A percentile compares a stretch with the other conserved stretches of the same genome.
phyloP scores from a whole-genome alignment of 2,329 filamentous ascomycete genomes.

The Helotiales sp. region DNA sequence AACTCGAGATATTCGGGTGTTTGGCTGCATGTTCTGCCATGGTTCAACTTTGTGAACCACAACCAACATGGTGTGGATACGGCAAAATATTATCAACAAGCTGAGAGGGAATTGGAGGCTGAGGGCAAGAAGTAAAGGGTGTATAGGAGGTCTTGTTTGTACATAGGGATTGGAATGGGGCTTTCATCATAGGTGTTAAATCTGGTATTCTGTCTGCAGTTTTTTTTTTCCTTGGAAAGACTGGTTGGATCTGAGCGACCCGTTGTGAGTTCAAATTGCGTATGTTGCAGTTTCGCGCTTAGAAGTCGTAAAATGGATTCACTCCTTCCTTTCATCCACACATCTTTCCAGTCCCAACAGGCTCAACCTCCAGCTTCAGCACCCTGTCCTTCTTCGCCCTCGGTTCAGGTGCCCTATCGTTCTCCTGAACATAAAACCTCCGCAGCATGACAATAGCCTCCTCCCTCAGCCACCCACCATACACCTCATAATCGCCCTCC shows the following conservation, averaged over 20 bases:
- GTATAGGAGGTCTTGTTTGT: slow-evolving; percentile 16
- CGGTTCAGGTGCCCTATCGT: slow-evolving; percentile 66
- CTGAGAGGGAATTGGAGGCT: slow-evolving; percentile 89
- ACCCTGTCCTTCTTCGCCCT: slow-evolving; percentile 43
- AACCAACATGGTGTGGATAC: slow-evolving; percentile 93
- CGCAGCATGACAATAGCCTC: slow-evolving; percentile 92
- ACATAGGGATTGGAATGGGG: slow-evolving; percentile 21
- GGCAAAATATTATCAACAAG: slow-evolving; percentile 96
- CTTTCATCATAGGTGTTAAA: slow-evolving; percentile 15
- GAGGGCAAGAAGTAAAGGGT: slow-evolving; percentile 57
- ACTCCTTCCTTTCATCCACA: slow-evolving; percentile 4
- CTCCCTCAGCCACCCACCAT: slow-evolving; percentile 86
- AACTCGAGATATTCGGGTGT: slow-evolving; percentile 91
- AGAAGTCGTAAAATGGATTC: background rate
- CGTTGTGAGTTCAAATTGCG: background rate
- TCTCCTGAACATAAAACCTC: slow-evolving; percentile 97
- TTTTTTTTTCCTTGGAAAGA: background rate
- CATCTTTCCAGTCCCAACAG: slow-evolving; percentile 27
- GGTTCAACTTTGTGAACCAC: slow-evolving; percentile 99
- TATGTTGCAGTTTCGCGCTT: background rate
- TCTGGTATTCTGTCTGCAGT: slow-evolving; percentile 15
- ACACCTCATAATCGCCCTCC: slow-evolving; percentile 79
- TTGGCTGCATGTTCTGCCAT: slow-evolving; percentile 84
- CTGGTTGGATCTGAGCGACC: background rate
- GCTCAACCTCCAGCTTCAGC: slow-evolving; percentile 43